A percentile compares a stretch with the other conserved stretches of the same genome.
Evolutionary conservation across 2,329 filamentous ascomycete genomes (phyloP).

Genomic region (Exophiala spinifera): DNA sequence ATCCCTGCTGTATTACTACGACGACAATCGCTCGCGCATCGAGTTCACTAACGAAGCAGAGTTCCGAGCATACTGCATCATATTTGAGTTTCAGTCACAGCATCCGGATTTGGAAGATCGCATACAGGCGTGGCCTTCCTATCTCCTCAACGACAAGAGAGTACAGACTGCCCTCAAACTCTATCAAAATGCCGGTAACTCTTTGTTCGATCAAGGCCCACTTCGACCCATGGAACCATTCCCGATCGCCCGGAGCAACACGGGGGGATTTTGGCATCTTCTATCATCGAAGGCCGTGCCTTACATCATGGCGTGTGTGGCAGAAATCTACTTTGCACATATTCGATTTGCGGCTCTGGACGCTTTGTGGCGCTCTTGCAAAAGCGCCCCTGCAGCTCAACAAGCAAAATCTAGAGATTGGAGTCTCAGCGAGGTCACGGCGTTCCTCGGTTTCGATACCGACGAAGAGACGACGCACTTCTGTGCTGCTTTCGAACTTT

Average conservation of each 20-base stretch:
- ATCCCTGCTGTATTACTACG: constrained; percentile 60
- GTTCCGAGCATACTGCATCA: constrained; percentile 61
- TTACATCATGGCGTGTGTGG: constrained; percentile 63
- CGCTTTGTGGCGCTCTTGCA: constrained; percentile 53
- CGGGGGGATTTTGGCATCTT: constrained; percentile 56
- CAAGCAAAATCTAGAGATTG: constrained; percentile 54
- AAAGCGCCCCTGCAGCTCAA: constrained; percentile 47
- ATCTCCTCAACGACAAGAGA: constrained; percentile 50
- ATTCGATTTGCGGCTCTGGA: constrained; percentile 57
- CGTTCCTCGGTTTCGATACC: constrained; percentile 55
- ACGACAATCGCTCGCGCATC: constrained; percentile 51
- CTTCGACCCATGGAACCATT: constrained; percentile 49
- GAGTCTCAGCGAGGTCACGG: constrained; percentile 52
- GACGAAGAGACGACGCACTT: constrained; percentile 53
- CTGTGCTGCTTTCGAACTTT: constrained; percentile 53
- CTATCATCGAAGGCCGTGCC: constrained; percentile 55
- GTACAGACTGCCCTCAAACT: constrained; percentile 58
- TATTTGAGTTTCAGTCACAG: constrained; percentile 53
- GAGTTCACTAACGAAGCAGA: constrained; percentile 59
- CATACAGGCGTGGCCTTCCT: constrained; percentile 54
- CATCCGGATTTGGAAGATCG: constrained; percentile 56
- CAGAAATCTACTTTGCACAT: constrained; percentile 60
- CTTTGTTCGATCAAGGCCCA: constrained; percentile 50
- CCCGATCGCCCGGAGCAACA: constrained; percentile 57
- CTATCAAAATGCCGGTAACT: constrained; percentile 55